These are phyloP conservation scores for Globisporangium paddicum DNA, from an alignment of 352 stramenopile genomes.

Conservation along the genomic window DNA sequence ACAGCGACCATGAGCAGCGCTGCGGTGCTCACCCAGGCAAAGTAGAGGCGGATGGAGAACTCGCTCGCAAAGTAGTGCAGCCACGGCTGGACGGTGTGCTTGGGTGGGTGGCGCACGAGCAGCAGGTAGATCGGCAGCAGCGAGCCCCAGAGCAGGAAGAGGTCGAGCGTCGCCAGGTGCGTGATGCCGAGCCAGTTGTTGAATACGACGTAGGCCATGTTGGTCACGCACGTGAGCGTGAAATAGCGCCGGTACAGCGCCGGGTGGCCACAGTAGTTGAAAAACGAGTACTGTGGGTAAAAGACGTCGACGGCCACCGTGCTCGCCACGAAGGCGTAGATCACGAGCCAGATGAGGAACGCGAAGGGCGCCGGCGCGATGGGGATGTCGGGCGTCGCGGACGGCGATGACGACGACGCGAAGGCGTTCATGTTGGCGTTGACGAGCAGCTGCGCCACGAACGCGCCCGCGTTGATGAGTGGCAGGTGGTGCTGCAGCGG, in stretches of 20 bases:
- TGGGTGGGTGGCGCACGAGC: slow-evolving; percentile 42
- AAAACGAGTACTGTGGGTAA: slow-evolving; percentile 53
- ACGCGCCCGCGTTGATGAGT: slow-evolving; percentile 13
- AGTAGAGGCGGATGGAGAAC: slow-evolving; percentile 52
- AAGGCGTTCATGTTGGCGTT: slow-evolving; percentile 15
- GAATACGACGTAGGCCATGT: slow-evolving; percentile 42
- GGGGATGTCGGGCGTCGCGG: slow-evolving; percentile 20
- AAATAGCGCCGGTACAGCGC: slow-evolving; percentile 52
- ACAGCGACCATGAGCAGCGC: slow-evolving; percentile 38
- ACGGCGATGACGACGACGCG: background rate
- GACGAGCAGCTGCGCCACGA: slow-evolving; percentile 11
- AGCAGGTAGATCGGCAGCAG: slow-evolving; percentile 52
- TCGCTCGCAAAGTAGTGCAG: slow-evolving; percentile 55
- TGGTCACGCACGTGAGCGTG: slow-evolving; percentile 41
- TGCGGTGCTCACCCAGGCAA: slow-evolving; percentile 46
- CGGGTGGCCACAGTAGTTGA: slow-evolving; percentile 39
- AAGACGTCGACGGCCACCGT: slow-evolving; percentile 48
- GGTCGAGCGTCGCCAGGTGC: slow-evolving; percentile 16
- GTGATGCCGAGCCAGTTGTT: slow-evolving; percentile 21
- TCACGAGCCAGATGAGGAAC: slow-evolving; percentile 46
- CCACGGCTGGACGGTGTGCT: slow-evolving; percentile 35
- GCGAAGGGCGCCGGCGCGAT: slow-evolving; percentile 43
- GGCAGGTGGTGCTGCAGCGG: slow-evolving; percentile 17
- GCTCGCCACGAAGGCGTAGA: slow-evolving; percentile 43
- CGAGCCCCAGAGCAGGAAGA: slow-evolving; percentile 38